Conservation (phyloP, 2,329 filamentous ascomycete species). For the Diplocarpon rosae region DNA sequence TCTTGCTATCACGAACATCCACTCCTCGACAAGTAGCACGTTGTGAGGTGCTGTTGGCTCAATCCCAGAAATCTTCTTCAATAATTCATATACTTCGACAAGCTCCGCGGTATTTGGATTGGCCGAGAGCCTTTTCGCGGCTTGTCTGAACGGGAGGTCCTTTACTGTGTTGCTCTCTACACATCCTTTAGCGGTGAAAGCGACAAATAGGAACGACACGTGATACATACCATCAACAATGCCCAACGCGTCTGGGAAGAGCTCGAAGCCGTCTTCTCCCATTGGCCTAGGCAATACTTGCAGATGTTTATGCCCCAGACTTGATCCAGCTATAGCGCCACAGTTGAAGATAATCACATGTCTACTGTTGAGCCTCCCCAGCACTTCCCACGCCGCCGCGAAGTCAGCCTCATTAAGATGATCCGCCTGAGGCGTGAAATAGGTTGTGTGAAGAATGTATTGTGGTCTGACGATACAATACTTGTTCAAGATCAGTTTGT, state of each 20-base stretch:
- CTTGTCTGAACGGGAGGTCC: slow-evolving; percentile 6
- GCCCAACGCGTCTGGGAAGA: slow-evolving; percentile 19
- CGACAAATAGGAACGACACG: background rate
- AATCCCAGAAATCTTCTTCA: slow-evolving; percentile 5
- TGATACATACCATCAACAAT: slow-evolving; percentile 2
- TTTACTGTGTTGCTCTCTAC: background rate
- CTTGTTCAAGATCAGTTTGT: slow-evolving; percentile 30
- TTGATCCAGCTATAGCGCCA: slow-evolving; percentile 33
- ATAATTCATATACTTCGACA: slow-evolving; percentile 4
- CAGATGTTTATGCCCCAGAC: slow-evolving; percentile 35
- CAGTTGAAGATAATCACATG: slow-evolving; percentile 36
- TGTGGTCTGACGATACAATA: slow-evolving; percentile 29
- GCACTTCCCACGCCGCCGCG: slow-evolving; percentile 29
- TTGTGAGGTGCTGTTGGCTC: slow-evolving; percentile 23
- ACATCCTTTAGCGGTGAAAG: background rate
- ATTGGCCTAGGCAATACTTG: slow-evolving; percentile 31
- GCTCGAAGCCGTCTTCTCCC: slow-evolving; percentile 3
- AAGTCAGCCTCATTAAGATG: slow-evolving; percentile 30
- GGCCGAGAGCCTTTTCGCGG: background rate
- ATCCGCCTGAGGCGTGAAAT: slow-evolving; percentile 30
- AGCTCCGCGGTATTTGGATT: slow-evolving; percentile 9
- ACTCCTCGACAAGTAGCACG: slow-evolving; percentile 26
- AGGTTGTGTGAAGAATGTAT: slow-evolving; percentile 30
- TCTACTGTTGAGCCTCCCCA: slow-evolving; percentile 19
- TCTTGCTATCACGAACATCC: slow-evolving; percentile 29